Evolutionary conservation across 306 rosid species (phyloP), one percentile per base, ranked within the genome.

Genomic region (Pyrus pyrifolia): DNA sequence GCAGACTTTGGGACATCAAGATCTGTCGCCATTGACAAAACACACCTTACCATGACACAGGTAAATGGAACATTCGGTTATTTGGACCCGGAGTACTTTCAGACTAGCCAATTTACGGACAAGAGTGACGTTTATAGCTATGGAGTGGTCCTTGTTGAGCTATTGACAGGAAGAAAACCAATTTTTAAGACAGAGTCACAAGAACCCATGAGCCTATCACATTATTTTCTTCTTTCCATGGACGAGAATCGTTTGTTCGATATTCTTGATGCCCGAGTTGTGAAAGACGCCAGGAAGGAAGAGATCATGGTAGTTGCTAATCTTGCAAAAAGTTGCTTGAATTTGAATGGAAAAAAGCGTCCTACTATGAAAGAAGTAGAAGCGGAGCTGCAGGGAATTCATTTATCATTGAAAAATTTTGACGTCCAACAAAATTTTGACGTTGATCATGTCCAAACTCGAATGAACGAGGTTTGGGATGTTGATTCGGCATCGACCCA

Each of bases 311-410:
- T 6, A 38, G 66, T 76, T 33, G 73, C 73, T 19, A 18, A 55
- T 11, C 49, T 76, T 52, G 79, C 73, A 15, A 35, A 12, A 27
- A 18, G 68, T 27, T 71, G 75, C 75, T 72, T 72, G 30, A 21
- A 33, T 59, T 52, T 30, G 46, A 71, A 29, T 10, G 75, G 75
- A 11, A 52, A 31, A 63, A 71, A 19, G 2, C 59, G 75, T 5
- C 75, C 75, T 21, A 18, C 45, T 2, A 73, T 38, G 76, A 73
- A 57, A 61, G 68, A 14, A 14, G 67, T 58, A 4, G 66, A 38
- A 23, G 51, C 9, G 5, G 57, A 58, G 57, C 15, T 58, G 67
- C 85, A 82, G 79, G 21, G 70, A 52, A 70, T 80, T 7, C 70
- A 63, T 22, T 63, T 38, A 15, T 12, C 38, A 31, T 44, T 51